Base-by-base conservation (phyloP, 2,329 filamentous ascomycete genomes). In the Diaporthe vexans region DNA sequence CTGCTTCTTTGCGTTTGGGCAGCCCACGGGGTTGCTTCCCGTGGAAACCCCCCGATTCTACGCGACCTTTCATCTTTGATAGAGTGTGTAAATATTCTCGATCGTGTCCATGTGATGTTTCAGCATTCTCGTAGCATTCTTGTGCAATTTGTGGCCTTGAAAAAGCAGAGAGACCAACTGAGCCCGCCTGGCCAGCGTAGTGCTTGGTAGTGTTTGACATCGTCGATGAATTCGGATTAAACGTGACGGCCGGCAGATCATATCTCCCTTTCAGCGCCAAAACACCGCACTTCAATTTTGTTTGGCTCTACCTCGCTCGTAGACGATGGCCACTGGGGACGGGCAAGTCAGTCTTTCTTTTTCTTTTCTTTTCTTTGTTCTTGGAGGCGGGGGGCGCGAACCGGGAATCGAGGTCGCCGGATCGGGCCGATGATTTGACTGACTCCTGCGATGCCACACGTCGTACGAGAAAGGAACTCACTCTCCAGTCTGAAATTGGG, bases 361-460 rank as follows among this genome's bases (percentile, higher is more conserved):
- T 13, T 43, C 15, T 19, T 19, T 17, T 19, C 15, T 43, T 7
- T 1, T 43, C 15, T 7, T 19, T 43, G 6, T 43, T 17, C 40
- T 19, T 19, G 15, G 40, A 19, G 40, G 37, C 37, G 11, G 3
- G n/a, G 37, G 40, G 17, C 15, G 37, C 61, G 61, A 35, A 4
- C 33, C 29, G 43, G 63, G 24, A 48, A 46, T 26, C 24, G 37
- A 63, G 59, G 9, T n/a, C 17, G 37, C 43, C 61, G 46, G 63
- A 52, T 52, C 46, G 63, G 46, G 46, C 63, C 63, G 63, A 52
- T 37, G 29, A 48, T 52, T 52, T 33, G 37, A 52, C 21, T 67
- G 46, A 24, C 24, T 52, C 26, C 35, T 52, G 43, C 29, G 57
- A 43, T 48, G 40, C 59, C n/a, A 26, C 40, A 19, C 15, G 26